Evolutionary conservation across 202 grass and related monocot genomes (phyloP).

Genomic region (Tripidium arundinaceum): DNA sequence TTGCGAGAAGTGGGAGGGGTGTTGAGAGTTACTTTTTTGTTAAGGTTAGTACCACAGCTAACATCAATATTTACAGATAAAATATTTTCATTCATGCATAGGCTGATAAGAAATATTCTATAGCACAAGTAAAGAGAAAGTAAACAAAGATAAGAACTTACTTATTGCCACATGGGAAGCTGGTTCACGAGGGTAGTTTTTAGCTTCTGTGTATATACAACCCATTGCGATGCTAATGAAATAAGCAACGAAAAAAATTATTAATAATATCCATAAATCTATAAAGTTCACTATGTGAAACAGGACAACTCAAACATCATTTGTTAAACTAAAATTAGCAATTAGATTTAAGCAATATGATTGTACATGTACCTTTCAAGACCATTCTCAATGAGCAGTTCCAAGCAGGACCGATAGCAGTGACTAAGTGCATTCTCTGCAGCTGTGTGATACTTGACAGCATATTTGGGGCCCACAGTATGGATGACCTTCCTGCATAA

Average conservation of each 20-base stretch:
- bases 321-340: slow-evolving; percentile 18
- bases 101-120: slow-evolving; percentile 16
- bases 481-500: slow-evolving; percentile 74
- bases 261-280: neutral
- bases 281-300: neutral
- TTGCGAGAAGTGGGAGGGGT: neutral
- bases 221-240: slow-evolving; percentile 77
- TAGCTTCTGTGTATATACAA: slow-evolving; percentile 97
- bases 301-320: neutral
- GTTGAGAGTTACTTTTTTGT: neutral
- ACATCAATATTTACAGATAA: no score
- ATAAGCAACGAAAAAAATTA: slow-evolving; percentile 7
- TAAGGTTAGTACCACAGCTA: no score
- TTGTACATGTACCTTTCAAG: slow-evolving; percentile 56
- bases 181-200: slow-evolving; percentile 89
- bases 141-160: slow-evolving; percentile 42
- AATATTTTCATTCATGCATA: neutral
- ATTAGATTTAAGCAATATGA: neutral
- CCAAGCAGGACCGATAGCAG: slow-evolving; percentile 77
- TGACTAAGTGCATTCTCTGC: slow-evolving; percentile 94
- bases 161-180: slow-evolving; percentile 99
- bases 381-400: slow-evolving; percentile 79
- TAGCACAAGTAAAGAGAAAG: neutral
- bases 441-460: slow-evolving; percentile 89
- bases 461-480: slow-evolving; percentile 90